Evolutionary conservation across 495 filamentous ascomycete species (phyloP).

Genomic region (Penicillium macrosclerotiorum): DNA sequence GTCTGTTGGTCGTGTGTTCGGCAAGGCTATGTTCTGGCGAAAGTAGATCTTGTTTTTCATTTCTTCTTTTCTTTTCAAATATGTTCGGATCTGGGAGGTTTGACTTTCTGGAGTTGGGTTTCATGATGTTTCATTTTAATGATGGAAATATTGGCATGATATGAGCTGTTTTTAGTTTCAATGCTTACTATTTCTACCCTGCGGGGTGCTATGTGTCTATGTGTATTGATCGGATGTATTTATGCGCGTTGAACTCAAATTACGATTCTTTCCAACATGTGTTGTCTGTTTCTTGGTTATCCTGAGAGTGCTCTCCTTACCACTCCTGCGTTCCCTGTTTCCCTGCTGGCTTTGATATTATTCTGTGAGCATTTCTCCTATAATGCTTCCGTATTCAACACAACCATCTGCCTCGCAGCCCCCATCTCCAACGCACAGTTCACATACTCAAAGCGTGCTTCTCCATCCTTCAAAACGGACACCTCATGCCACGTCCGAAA

Average conservation of each 20-base stretch:
- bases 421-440: constrained; percentile 19
- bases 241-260: constrained; percentile 9
- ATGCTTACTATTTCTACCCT: neutral
- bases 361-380: too few species aligned
- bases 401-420: neutral
- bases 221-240: constrained; percentile 9
- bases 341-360: too few species aligned
- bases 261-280: too few species aligned
- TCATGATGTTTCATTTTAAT: constrained; percentile 11
- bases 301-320: too few species aligned
- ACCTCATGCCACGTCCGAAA: constrained; percentile 28
- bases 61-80: constrained; percentile 4
- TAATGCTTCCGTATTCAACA: neutral
- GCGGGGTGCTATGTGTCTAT: constrained; percentile 8
- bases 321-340: too few species aligned
- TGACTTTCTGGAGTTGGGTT: constrained; percentile 2
- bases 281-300: too few species aligned
- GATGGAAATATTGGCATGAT: constrained; percentile 18
- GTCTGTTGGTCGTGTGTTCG: constrained; percentile 32
- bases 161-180: neutral
- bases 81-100: neutral
- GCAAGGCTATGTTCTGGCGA: constrained; percentile 47
- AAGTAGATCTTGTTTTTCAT: constrained; percentile 24
- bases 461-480: constrained; percentile 15
- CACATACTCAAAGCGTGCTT: constrained; percentile 23